These are phyloP conservation scores for Spergularia azorica DNA, from an alignment of 179 eudicot genomes.

Conservation along the genomic window DNA sequence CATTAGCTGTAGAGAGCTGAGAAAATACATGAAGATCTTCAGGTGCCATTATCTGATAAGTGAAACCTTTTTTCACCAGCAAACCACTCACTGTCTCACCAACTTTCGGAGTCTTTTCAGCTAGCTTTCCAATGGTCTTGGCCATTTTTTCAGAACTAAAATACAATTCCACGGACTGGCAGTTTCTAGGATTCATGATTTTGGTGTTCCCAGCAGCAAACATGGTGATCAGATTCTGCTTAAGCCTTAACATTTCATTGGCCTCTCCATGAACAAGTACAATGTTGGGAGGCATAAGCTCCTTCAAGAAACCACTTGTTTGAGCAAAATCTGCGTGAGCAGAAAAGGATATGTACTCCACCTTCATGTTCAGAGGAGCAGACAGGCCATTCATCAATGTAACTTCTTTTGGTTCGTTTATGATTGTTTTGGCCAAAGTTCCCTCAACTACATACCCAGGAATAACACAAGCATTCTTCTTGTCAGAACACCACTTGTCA, in stretches of 20 bases:
- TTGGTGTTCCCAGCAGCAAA: conserved; percentile 74
- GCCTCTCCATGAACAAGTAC: conserved; percentile 92
- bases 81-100: conserved; percentile 75
- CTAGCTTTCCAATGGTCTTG: conserved; percentile 78
- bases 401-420: conserved; percentile 89
- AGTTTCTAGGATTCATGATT: conserved; percentile 80
- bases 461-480: conserved; percentile 83
- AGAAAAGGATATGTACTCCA: conserved; percentile 91
- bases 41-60: conserved; percentile 89
- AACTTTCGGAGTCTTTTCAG: conserved; percentile 70
- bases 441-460: conserved; percentile 97
- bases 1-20: conserved; percentile 77
- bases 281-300: conserved; percentile 92
- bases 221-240: conserved; percentile 65
- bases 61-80: conserved; percentile 91
- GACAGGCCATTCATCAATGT: conserved; percentile 82
- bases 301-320: conserved; percentile 77
- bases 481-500: conserved; percentile 92
- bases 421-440: conserved; percentile 80
- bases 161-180: conserved; percentile 89
- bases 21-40: conserved; percentile 91
- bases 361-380: conserved; percentile 84
- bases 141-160: conserved; percentile 95
- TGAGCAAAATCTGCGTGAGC: conserved; percentile 93
- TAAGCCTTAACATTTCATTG: conserved; percentile 94